phyloP scores from a whole-genome alignment of 2,329 filamentous ascomycete species.

The Samsoniella hepiali region DNA sequence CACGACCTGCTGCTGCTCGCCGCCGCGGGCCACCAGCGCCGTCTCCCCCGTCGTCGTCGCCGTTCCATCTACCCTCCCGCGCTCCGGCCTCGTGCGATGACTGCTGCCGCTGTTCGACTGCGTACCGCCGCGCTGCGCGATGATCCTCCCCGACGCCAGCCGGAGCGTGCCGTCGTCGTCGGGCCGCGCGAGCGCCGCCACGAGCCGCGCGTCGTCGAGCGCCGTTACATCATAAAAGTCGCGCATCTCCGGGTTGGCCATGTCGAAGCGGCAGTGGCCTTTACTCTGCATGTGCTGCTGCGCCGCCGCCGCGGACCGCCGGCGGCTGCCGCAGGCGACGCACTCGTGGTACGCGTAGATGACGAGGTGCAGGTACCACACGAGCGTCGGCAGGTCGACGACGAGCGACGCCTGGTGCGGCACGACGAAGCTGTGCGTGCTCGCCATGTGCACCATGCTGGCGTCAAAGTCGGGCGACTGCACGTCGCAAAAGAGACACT shows the following conservation, averaged over 20 bases:
- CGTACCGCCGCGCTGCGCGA: slow-evolving; percentile 8
- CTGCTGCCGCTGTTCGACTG: neutral
- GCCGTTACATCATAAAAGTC: slow-evolving; percentile 35
- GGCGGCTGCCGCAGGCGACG: slow-evolving; percentile 43
- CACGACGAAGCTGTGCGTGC: slow-evolving; percentile 44
- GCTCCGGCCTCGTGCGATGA: neutral
- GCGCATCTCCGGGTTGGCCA: slow-evolving; percentile 27
- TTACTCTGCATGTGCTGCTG: slow-evolving; percentile 47
- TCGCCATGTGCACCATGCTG: slow-evolving; percentile 45
- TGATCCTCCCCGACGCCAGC: slow-evolving; percentile 14
- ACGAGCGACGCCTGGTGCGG: slow-evolving; percentile 35
- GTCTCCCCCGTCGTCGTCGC: neutral
- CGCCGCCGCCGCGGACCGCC: slow-evolving; percentile 38
- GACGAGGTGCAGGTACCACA: slow-evolving; percentile 45
- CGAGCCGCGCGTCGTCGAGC: slow-evolving; percentile 13
- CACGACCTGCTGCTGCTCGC: neutral
- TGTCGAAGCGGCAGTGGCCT: slow-evolving; percentile 42
- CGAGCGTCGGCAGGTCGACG: slow-evolving; percentile 43
- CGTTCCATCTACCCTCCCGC: neutral
- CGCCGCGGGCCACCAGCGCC: neutral
- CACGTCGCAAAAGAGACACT: slow-evolving; percentile 41
- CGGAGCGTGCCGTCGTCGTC: slow-evolving; percentile 9
- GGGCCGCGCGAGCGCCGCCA: neutral
- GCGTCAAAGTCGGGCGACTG: slow-evolving; percentile 29
- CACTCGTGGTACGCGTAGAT: slow-evolving; percentile 47